These are phyloP conservation scores for Eucalyptus cloeziana DNA, from an alignment of 345 rosid species.

Conservation along the genomic window DNA sequence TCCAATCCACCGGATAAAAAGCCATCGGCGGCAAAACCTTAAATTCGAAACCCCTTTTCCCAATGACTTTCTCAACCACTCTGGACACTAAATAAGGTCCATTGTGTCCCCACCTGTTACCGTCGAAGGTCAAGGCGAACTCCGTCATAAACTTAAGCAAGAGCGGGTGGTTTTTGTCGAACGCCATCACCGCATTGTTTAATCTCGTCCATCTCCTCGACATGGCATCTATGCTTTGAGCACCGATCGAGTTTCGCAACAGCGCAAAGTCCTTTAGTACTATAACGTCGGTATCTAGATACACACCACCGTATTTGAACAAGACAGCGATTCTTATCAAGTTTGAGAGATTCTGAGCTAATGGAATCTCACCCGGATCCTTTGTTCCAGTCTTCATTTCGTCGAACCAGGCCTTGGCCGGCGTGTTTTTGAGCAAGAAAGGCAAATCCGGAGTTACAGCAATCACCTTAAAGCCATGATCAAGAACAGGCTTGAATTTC, in stretches of 20 bases:
- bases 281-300: slow-evolving; percentile 63
- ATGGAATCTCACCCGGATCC: slow-evolving; percentile 69
- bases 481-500: slow-evolving; percentile 35
- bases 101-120: slow-evolving; percentile 76
- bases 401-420: slow-evolving; percentile 47
- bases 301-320: slow-evolving; percentile 72
- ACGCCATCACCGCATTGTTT: slow-evolving; percentile 64
- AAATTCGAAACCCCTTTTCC: slow-evolving; percentile 27
- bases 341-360: slow-evolving; percentile 70
- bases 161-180: slow-evolving; percentile 59
- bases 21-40: slow-evolving; percentile 45
- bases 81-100: slow-evolving; percentile 76
- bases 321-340: slow-evolving; percentile 49
- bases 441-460: slow-evolving; percentile 53
- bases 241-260: slow-evolving; percentile 58
- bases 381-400: slow-evolving; percentile 40
- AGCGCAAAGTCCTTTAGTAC: slow-evolving; percentile 40
- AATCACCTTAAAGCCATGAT: slow-evolving; percentile 26
- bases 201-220: slow-evolving; percentile 54
- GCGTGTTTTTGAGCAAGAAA: slow-evolving; percentile 40
- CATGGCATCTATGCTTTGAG: slow-evolving; percentile 38
- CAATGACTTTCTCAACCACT: slow-evolving; percentile 30
- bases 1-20: slow-evolving; percentile 73
- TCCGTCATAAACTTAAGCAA: slow-evolving; percentile 50
- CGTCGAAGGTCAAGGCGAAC: slow-evolving; percentile 65